Evolutionary conservation across 2,329 filamentous ascomycete genomes (phyloP), one percentile per base, ranked within the genome.

Genomic region (Ustulina deusta): DNA sequence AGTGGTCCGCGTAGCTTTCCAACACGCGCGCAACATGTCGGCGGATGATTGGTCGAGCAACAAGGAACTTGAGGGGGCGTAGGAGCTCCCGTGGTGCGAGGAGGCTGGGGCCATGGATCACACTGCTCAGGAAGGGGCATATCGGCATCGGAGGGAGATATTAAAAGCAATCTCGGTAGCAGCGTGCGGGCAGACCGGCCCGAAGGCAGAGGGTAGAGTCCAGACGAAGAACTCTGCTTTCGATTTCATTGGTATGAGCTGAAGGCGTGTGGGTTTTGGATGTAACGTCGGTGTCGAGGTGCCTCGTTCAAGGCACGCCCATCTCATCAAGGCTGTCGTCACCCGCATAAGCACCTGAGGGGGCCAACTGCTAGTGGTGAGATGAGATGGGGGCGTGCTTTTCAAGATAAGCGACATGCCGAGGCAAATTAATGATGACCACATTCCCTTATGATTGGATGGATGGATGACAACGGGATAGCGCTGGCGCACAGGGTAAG

Each of bases 1-100:
- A 76, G 75, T 77, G 75, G 73, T 76, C 22, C 73, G 66, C 57
- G 65, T 77, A 49, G 66, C 72, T 27, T 76, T 76, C 40, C 70
- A 74, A 38, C 70, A 75, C 56, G 65, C 74, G 34, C 72, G 72
- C 62, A 73, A 72, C 63, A 76, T 76, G 75, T 73, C 74, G 34
- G 49, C 52, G 38, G 66, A 63, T 61, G 75, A 76, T 67, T 75
- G 73, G 74, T 51, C 61, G 38, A 72, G 69, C 63, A 77, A 72
- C 42, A 48, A 58, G 54, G 63, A 69, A 40, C 59, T 69, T 44
- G 71, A 68, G 56, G 59, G 60, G 61, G 52, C 57, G 36, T 36
- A 64, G 44, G 57, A 64, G 55, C 25, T 58, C 59, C 51, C 57
- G 36, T 68, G 59, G 56, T 61, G 54, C 63, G 59, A 66, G 49